These are phyloP conservation scores for Magnolia kwangsiensis DNA, from an alignment of 164 flowering plant genomes.

Conservation along the genomic window DNA sequence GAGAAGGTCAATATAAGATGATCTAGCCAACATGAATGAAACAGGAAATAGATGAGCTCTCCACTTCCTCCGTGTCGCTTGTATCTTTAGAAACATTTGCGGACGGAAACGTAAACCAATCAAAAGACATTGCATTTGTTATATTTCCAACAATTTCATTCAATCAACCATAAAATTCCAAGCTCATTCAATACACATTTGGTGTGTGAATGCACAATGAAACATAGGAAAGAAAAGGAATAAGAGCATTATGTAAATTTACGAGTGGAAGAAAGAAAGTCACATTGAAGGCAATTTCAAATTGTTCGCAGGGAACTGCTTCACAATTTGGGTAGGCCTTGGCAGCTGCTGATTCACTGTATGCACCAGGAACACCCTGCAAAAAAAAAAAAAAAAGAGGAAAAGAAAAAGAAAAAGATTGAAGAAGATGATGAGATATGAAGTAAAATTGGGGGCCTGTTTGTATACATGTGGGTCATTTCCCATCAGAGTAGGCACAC, in stretches of 20 bases:
- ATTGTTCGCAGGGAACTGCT: conserved; percentile 90
- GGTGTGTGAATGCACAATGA: background rate
- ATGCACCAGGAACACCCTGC: conserved; percentile 90
- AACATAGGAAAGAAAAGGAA: background rate
- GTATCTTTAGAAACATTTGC: too few relatives aligned
- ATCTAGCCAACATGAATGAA: too few relatives aligned
- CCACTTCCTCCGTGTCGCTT: too few relatives aligned
- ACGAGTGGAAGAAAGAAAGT: conserved; percentile 4
- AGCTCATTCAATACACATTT: too few relatives aligned
- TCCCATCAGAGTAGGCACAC: too few relatives aligned
- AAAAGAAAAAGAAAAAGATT: background rate
- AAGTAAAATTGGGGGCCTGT: background rate
- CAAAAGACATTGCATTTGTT: too few relatives aligned
- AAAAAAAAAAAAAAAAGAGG: background rate
- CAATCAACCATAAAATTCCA: background rate
- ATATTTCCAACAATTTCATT: background rate
- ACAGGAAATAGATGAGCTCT: too few relatives aligned
- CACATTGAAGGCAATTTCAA: conserved; percentile 79
- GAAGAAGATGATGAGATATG: background rate
- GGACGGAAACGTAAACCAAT: too few relatives aligned
- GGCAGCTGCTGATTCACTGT: conserved; percentile 86
- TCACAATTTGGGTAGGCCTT: conserved; percentile 94
- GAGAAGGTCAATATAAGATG: too few relatives aligned
- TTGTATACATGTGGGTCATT: background rate
- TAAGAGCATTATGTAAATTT: background rate